phyloP scores from a whole-genome alignment of 306 rosid species.

The Pyrus bretschneideri region DNA sequence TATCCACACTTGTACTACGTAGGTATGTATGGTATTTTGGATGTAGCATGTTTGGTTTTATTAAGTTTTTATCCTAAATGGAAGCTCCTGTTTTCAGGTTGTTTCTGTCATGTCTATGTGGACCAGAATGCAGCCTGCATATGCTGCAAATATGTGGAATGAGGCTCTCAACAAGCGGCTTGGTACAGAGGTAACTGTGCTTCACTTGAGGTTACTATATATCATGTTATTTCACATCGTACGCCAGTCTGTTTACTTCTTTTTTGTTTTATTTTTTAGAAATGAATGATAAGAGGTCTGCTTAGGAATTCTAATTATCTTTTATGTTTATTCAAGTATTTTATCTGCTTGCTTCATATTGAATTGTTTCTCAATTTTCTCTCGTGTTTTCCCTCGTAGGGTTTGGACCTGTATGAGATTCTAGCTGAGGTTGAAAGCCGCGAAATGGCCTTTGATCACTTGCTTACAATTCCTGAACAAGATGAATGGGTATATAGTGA shows the following conservation, averaged over 20 bases:
- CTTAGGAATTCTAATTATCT: background rate
- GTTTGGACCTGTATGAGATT: slow-evolving; percentile 68
- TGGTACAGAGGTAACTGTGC: slow-evolving; percentile 68
- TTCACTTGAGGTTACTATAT: background rate
- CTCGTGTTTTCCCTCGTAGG: slow-evolving; percentile 35
- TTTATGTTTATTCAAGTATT: background rate
- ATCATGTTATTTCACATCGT: background rate
- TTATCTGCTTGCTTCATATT: background rate
- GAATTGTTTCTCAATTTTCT: background rate
- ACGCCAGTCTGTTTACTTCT: background rate
- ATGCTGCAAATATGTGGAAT: slow-evolving; percentile 99
- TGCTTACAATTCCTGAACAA: slow-evolving; percentile 87
- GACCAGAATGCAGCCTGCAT: slow-evolving; percentile 92
- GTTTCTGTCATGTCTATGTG: slow-evolving; percentile 99
- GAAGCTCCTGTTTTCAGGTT: slow-evolving; percentile 48
- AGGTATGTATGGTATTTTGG: background rate
- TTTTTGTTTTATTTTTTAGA: background rate
- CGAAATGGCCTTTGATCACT: slow-evolving; percentile 66
- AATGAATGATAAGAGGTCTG: background rate
- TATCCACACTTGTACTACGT: background rate
- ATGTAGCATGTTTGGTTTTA: background rate
- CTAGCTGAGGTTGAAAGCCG: slow-evolving; percentile 75
- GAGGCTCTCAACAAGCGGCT: slow-evolving; percentile 95
- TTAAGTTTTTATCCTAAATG: slow-evolving; percentile 13
- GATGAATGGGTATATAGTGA: slow-evolving; percentile 97